A percentile compares a stretch with the other conserved stretches of the same genome.
These are phyloP conservation scores for Olyra latifolia DNA, from an alignment of 176 grass and related monocot species.

Conservation along the genomic window DNA sequence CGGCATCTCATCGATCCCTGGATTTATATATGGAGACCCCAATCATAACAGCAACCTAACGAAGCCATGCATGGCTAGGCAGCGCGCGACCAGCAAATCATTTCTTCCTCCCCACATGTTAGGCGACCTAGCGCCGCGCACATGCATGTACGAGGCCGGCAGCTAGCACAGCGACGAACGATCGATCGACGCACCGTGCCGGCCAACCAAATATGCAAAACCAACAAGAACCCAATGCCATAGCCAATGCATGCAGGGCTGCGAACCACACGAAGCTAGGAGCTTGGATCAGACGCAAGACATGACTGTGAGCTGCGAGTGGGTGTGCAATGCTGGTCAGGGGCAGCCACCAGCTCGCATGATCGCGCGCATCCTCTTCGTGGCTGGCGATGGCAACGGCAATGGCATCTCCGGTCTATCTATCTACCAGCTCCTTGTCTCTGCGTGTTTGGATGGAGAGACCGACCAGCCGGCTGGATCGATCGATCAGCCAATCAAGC, in stretches of 20 bases:
- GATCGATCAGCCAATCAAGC: neutral
- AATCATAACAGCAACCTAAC: conserved; percentile 31
- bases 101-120: conserved; percentile 36
- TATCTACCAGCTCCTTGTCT: neutral
- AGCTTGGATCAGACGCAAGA: neutral
- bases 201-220: conserved; percentile 29
- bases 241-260: neutral
- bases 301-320: neutral
- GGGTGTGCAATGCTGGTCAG: conserved; percentile 6
- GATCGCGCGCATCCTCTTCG: neutral
- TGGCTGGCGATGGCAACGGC: neutral
- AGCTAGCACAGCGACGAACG: neutral
- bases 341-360: conserved; percentile 19
- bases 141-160: conserved; percentile 31
- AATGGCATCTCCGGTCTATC: neutral
- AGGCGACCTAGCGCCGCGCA: conserved; percentile 26
- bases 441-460: neutral
- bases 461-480: neutral
- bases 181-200: too few relatives aligned
- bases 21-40: neutral
- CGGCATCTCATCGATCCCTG: neutral
- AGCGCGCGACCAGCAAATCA: neutral
- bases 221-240: neutral
- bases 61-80: neutral
- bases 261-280: neutral